phyloP scores from a whole-genome alignment of 768 basidiomycete genomes.

The Termitomyces sp. region DNA sequence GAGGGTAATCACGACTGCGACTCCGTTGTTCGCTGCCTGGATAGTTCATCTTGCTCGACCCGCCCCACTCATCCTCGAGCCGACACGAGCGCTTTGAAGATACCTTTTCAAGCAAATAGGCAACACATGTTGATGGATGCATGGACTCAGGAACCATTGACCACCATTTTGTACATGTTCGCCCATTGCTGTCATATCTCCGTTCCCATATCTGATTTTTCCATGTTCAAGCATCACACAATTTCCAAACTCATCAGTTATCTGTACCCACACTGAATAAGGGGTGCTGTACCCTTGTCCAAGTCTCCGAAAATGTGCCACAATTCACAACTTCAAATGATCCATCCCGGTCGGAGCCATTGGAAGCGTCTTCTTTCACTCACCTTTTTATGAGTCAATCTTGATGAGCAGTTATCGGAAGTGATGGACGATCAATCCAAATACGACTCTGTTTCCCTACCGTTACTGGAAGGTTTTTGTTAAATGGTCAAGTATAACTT shows the following conservation, averaged over 20 bases:
- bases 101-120: not conserved
- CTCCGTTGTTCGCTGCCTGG: not conserved
- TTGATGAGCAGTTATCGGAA: not conserved
- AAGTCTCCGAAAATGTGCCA: not conserved
- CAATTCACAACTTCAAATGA: not conserved
- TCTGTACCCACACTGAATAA: not conserved
- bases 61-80: not conserved
- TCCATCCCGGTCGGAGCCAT: constrained; percentile 5
- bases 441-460: not conserved
- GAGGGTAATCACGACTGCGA: not conserved
- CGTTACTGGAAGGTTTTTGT: not conserved
- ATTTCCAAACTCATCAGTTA: not conserved
- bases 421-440: not conserved
- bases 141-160: constrained; percentile 5
- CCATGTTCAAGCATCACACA: not conserved
- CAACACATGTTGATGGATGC: not conserved
- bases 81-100: not conserved
- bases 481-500: not conserved
- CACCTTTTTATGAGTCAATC: not conserved
- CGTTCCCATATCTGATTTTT: not conserved
- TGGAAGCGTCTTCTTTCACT: not conserved
- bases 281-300: not conserved
- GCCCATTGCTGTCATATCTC: not conserved
- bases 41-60: too few relatives aligned
- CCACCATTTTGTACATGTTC: not conserved